phyloP scores from a whole-genome alignment of 805 yeast species.

The Zygosaccharomyces lentus region DNA sequence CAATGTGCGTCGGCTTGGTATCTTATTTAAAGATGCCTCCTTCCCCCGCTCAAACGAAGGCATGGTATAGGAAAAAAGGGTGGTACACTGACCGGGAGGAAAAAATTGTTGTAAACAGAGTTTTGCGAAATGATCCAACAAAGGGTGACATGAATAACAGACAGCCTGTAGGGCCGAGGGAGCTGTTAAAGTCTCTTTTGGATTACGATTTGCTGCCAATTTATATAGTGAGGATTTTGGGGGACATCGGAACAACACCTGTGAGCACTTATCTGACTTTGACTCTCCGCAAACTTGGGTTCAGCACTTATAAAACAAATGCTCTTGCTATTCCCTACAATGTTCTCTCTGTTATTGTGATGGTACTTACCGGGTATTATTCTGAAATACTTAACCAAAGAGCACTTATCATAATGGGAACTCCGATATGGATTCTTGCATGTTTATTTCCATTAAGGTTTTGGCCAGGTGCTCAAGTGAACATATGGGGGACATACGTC shows the following conservation, averaged over 20 bases:
- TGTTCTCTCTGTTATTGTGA: slow-evolving; percentile 36
- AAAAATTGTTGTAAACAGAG: slow-evolving; percentile 53
- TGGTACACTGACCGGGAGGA: slow-evolving; percentile 53
- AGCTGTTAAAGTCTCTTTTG: slow-evolving; percentile 38
- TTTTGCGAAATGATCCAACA: slow-evolving; percentile 62
- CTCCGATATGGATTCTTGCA: slow-evolving; percentile 16
- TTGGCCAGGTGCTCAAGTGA: slow-evolving; percentile 40
- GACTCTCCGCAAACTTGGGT: slow-evolving; percentile 47
- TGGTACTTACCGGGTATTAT: slow-evolving; percentile 37
- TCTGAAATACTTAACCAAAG: slow-evolving; percentile 37
- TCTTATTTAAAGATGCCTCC: slow-evolving; percentile 52
- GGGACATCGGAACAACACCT: slow-evolving; percentile 38
- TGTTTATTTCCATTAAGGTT: slow-evolving; percentile 35
- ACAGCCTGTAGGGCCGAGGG: slow-evolving; percentile 44
- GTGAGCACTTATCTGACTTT: slow-evolving; percentile 45
- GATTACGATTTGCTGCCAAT: slow-evolving; percentile 58
- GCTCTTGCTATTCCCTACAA: slow-evolving; percentile 50
- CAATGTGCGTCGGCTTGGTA: slow-evolving; percentile 49
- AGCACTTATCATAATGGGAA: slow-evolving; percentile 17
- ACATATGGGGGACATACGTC: slow-evolving; percentile 43
- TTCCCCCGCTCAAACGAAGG: slow-evolving; percentile 50
- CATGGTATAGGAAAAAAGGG: slow-evolving; percentile 48
- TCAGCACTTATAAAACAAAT: slow-evolving; percentile 49
- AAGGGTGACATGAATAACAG: slow-evolving; percentile 66
- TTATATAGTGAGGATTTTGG: slow-evolving; percentile 44